Evolutionary conservation across 2,329 filamentous ascomycete species (phyloP).

Genomic region (Aureobasidium sp.): DNA sequence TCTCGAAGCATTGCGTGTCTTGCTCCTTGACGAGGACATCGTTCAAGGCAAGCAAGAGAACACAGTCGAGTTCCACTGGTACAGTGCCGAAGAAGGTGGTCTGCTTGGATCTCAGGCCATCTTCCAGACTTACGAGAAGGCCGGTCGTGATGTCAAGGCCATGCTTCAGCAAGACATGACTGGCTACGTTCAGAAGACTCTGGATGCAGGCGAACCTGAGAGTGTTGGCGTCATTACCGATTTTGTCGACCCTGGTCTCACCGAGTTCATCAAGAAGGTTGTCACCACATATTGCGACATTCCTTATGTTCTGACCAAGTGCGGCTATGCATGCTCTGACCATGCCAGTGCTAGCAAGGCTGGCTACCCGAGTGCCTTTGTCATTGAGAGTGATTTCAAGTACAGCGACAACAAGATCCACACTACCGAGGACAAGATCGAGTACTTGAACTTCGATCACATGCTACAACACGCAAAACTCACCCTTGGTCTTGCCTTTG

Average conservation of each 20-base stretch:
- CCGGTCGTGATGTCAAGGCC: conserved; percentile 69
- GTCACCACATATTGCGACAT: conserved; percentile 84
- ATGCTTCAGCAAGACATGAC: conserved; percentile 99
- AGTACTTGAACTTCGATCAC: conserved; percentile 72
- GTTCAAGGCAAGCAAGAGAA: conserved; percentile 62
- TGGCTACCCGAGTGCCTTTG: conserved; percentile 66
- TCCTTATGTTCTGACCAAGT: conserved; percentile 78
- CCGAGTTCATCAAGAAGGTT: conserved; percentile 81
- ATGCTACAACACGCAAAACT: conserved; percentile 86
- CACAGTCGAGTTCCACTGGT: conserved; percentile 96
- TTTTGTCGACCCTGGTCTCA: conserved; percentile 74
- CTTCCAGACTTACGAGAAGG: conserved; percentile 70
- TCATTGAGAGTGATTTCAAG: conserved; percentile 65
- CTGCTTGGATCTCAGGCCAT: conserved; percentile 83
- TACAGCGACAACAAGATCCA: conserved; percentile 59
- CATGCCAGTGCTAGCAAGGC: conserved; percentile 66
- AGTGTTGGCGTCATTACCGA: conserved; percentile 89
- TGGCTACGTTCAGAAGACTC: conserved; percentile 72
- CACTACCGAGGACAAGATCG: conserved; percentile 59
- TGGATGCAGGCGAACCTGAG: conserved; percentile 74
- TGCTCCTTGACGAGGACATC: conserved; percentile 62
- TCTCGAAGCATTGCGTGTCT: conserved; percentile 75
- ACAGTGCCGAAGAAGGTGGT: conserved; percentile 82
- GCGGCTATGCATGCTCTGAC: conserved; percentile 75
- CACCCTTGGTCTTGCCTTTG: conserved; percentile 74